Base-by-base conservation (phyloP, 345 rosid species). In the Salix suchowensis region DNA sequence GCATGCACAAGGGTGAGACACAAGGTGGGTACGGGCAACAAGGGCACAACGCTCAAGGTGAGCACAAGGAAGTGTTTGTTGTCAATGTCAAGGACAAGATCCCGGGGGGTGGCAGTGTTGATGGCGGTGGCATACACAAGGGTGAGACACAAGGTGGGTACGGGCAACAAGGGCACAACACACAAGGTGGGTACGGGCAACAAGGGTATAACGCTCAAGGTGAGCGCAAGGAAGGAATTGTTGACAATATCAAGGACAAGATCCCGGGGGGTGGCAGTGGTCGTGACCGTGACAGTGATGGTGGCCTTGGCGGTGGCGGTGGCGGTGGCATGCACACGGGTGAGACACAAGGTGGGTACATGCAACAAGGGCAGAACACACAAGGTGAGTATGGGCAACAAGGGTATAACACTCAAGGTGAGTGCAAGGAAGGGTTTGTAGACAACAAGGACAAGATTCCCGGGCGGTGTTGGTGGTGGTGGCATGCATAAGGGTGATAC, bases 361-460 rank as follows among this genome's bases (percentile, higher is more conserved):
- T 85, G 5, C 12, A 40, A 40, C 44, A 40, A 40, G 13, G 75
- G n/a, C 67, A 68, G 39, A 58, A 34, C 6, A 34, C 36, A 34
- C 34, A 32, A 32, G 42, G 70, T 1, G 64, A 11, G 3, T 82
- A 80, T 36, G 76, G 77, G 78, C 73, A 72, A 12, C 81, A 54
- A 21, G 81, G 73, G 9, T 77, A 79, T 36, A 77, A 79, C 74
- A 81, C 86, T 80, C 44, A 44, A 13, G 48, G 16, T 44, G 48
- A 84, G 8, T 72, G 84, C 74, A 88, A 89, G 82, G 91, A 84
- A 74, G 93, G 92, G 6, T 26, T 82, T 0, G 2, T 84, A 13
- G 88, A 84, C 54, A 82, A 87, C 24, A 86, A 86, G 82, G 85
- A 82, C 72, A 80, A 88, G 85, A 79, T 89, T 89, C 85, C 87